These are phyloP conservation scores for Cucumis melo DNA, from an alignment of 306 rosid species.

Conservation along the genomic window DNA sequence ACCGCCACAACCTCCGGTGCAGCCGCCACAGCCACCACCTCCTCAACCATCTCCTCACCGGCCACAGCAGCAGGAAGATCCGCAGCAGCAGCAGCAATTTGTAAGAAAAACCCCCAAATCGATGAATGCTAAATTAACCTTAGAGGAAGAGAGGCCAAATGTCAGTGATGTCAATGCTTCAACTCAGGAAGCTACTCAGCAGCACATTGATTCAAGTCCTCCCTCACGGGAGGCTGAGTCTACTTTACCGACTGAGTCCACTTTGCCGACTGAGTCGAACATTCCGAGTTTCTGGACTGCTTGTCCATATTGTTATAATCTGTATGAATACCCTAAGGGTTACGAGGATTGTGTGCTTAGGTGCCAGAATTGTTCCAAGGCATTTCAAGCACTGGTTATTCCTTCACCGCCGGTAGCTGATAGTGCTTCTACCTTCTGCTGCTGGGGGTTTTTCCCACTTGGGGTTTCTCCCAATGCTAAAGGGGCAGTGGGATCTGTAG, in stretches of 20 bases:
- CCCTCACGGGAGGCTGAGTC: conserved; percentile 7
- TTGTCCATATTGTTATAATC: conserved; percentile 71
- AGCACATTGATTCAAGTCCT: not conserved
- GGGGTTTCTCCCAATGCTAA: conserved; percentile 37
- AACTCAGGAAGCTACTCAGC: conserved; percentile 14
- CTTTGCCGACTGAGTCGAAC: conserved; percentile 1
- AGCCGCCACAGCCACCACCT: conserved; percentile 6
- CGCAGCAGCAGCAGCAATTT: conserved; percentile 13
- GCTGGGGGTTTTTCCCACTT: conserved; percentile 72
- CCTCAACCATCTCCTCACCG: not conserved
- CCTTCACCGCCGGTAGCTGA: conserved; percentile 43
- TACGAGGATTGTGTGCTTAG: conserved; percentile 69
- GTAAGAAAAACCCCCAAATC: conserved; percentile 24
- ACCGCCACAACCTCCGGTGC: not conserved
- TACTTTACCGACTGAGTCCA: conserved; percentile 5
- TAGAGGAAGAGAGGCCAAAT: conserved; percentile 29
- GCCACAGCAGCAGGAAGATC: not conserved
- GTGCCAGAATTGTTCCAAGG: conserved; percentile 75
- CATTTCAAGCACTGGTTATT: conserved; percentile 46
- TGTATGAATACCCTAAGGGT: conserved; percentile 56
- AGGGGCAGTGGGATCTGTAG: conserved; percentile 16
- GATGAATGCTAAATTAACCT: conserved; percentile 13
- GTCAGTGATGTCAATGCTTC: conserved; percentile 26
- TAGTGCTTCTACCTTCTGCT: conserved; percentile 29
- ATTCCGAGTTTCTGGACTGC: conserved; percentile 75